phyloP scores from a whole-genome alignment of 2,329 filamentous ascomycete genomes.

The Aureobasidium sp. region DNA sequence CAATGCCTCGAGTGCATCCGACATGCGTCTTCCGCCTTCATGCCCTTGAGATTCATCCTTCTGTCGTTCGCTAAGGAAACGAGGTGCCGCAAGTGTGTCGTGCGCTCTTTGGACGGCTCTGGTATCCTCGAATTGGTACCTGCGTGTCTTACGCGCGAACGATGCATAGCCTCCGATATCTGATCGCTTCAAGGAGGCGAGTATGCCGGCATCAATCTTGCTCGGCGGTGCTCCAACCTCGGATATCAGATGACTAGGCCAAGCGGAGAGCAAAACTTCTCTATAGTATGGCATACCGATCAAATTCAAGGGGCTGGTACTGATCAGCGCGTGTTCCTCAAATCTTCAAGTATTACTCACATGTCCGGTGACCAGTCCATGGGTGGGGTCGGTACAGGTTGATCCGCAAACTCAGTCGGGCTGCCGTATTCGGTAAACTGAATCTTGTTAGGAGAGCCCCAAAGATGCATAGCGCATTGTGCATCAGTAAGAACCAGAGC shows the following conservation, averaged over 20 bases:
- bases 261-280: slow-evolving; percentile 77
- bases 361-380: slow-evolving; percentile 47
- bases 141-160: slow-evolving; percentile 61
- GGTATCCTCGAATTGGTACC: slow-evolving; percentile 62
- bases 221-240: slow-evolving; percentile 77
- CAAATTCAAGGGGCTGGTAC: slow-evolving; percentile 62
- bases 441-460: slow-evolving; percentile 78
- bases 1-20: slow-evolving; percentile 56
- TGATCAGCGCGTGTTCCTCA: neutral
- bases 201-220: slow-evolving; percentile 62
- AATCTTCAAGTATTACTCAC: slow-evolving; percentile 34
- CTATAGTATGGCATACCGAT: slow-evolving; percentile 92
- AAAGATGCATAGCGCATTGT: slow-evolving; percentile 72
- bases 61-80: slow-evolving; percentile 90
- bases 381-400: slow-evolving; percentile 45
- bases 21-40: slow-evolving; percentile 34
- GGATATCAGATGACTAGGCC: slow-evolving; percentile 75
- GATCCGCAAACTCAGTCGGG: slow-evolving; percentile 68
- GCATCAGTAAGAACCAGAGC: slow-evolving; percentile 73
- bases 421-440: slow-evolving; percentile 77
- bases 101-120: slow-evolving; percentile 47
- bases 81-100: slow-evolving; percentile 65
- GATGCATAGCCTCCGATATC: slow-evolving; percentile 54
- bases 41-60: slow-evolving; percentile 50
- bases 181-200: slow-evolving; percentile 47